Evolutionary conservation across 2,329 filamentous ascomycete species (phyloP), one percentile per base, ranked within the genome.

Genomic region (Aspergillus vadensis): DNA sequence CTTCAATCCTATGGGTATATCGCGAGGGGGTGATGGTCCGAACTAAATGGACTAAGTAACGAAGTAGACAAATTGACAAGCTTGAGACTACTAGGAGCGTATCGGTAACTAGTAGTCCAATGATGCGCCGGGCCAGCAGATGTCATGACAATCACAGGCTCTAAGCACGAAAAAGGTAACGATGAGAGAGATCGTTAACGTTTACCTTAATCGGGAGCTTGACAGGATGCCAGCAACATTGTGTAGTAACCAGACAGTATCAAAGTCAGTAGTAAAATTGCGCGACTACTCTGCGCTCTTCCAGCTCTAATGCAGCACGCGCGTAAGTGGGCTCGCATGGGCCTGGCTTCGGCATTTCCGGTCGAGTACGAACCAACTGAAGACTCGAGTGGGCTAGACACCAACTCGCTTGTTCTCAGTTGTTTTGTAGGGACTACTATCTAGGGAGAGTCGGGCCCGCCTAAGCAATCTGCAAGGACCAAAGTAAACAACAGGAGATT

Each of bases 401-500:
- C 32, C 12, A 36, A 36, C 32, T 36, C 32, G 30, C 49, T 49
- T 61, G 23, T 36, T 48, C n/a, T 27, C n/a, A 25, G 15, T 30
- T 55, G 39, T 9, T 30, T 36, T 32, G 43, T 39, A 39, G 17
- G 23, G 10, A 32, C 30, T n/a, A n/a, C n/a, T n/a, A n/a, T n/a
- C n/a, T 32, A 32, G 30, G 32, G 32, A 21, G 39, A 39, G 51
- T 41, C 51, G 51, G 51, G 30, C 19, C 32, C 30, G 52, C 15
- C 6, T n/a, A 44, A 30, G 10, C n/a, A 44, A 32, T 44, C 52
- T 55, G 38, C 51, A 55, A 55, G 52, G 23, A 43, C 21, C 12
- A 41, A 9, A 41, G 51, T 54, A 54, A 55, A 36, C 53, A 32
- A 44, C 8, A 19, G 53, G 53, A 47, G 27, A 55, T 23, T 38